Percentiles rank a stretch among this genome's conserved stretches.
phyloP scores from a whole-genome alignment of 2,329 filamentous ascomycete genomes.

The Microdochium paspali region DNA sequence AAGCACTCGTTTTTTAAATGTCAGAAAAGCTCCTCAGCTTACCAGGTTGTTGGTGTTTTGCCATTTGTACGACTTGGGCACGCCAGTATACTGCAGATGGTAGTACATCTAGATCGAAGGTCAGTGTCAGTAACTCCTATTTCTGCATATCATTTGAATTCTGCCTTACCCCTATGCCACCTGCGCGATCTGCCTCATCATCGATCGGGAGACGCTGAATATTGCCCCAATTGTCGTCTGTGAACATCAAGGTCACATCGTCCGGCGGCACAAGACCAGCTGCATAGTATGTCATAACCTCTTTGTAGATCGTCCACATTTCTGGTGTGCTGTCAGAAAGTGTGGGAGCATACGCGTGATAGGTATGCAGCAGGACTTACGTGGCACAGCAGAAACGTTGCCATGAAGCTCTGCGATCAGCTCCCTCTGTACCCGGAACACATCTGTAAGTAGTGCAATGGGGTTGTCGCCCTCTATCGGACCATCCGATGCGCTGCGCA shows the following conservation, averaged over 20 bases:
- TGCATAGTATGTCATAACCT: conserved; percentile 62
- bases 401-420: conserved; percentile 44
- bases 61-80: conserved; percentile 42
- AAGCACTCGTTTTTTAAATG: background rate
- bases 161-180: conserved; percentile 41
- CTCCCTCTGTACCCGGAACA: conserved; percentile 43
- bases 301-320: conserved; percentile 67
- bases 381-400: conserved; percentile 26
- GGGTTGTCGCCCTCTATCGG: conserved; percentile 10
- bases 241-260: conserved; percentile 52
- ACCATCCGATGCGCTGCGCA: conserved; percentile 33
- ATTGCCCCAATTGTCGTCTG: conserved; percentile 56
- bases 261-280: conserved; percentile 51
- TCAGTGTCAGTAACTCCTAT: background rate
- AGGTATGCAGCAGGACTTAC: conserved; percentile 20
- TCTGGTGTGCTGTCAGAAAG: conserved; percentile 25
- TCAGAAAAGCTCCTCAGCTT: conserved; percentile 33
- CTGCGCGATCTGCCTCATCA: conserved; percentile 40
- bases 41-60: conserved; percentile 56
- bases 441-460: conserved; percentile 25
- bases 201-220: conserved; percentile 45
- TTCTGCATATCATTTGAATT: background rate
- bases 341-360: background rate
- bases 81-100: conserved; percentile 43
- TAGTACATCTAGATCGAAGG: conserved; percentile 36